phyloP scores from a whole-genome alignment of 2,329 filamentous ascomycete genomes.

The Gyromitra esculenta region DNA sequence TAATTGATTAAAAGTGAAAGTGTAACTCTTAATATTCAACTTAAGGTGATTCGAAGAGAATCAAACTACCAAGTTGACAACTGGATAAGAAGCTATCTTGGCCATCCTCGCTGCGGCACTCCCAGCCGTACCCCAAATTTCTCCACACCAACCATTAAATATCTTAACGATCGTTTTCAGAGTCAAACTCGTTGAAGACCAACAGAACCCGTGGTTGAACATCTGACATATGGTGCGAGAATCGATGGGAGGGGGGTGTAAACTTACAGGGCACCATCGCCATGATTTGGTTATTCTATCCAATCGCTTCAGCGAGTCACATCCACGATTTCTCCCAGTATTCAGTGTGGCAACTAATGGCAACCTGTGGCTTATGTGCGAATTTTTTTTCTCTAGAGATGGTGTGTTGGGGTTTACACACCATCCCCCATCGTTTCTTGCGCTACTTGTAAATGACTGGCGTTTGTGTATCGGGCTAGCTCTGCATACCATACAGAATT shows the following conservation, averaged over 20 bases:
- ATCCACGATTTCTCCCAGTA: not conserved
- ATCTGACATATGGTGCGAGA: not conserved
- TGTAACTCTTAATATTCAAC: no score
- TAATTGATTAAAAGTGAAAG: not conserved
- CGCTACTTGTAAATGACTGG: not conserved
- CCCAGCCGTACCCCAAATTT: no score
- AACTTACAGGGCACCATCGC: not conserved
- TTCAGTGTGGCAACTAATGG: not conserved
- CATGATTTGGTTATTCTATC: not conserved
- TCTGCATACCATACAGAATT: no score
- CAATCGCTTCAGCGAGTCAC: not conserved
- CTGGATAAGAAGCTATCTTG: no score
- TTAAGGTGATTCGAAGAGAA: no score
- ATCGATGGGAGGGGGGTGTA: not conserved
- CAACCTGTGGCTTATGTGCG: constrained; percentile 7
- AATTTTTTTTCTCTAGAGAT: not conserved
- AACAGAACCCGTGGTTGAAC: no score
- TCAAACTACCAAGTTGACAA: no score
- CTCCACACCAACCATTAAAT: no score
- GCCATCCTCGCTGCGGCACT: no score
- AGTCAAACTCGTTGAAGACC: no score
- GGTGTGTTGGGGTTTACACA: not conserved
- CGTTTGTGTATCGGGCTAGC: no score
- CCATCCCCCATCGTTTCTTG: not conserved
- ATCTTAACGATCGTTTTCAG: no score